Base-by-base conservation (phyloP, 2,329 filamentous ascomycete genomes). In the Xylariomycetidae sp. region DNA sequence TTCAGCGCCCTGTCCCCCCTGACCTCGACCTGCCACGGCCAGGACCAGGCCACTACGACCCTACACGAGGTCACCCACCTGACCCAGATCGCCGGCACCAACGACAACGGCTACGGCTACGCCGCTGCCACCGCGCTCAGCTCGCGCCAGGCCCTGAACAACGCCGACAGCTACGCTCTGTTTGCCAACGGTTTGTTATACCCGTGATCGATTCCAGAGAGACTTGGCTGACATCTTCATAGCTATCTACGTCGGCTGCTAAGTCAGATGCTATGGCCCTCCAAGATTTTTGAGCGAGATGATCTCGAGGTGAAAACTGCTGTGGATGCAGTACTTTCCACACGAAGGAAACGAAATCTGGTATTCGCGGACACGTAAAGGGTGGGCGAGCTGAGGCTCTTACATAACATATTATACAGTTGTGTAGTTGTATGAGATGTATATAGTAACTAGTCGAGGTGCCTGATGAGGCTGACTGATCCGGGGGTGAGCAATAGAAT, bases 41-140 rank as follows among this genome's bases (percentile, higher is more conserved):
- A 84, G 58, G 80, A 83, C 50, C 75, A 80, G 59, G 75, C 74
- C 3, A 80, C 72, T 9, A 83, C 80, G 11, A 69, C 69, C 19
- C 56, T 85, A 11, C 81, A 85, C 49, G 81, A 85, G 64, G 64
- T 69, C 45, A 82, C 80, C 7, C 81, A 85, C 51, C 42, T 71
- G 65, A 70, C n/a, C 58, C 69, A 51, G 66, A 60, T 58, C 41
- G 74, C 74, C 36, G 74, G 77, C 7, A 82, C 79, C 2, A 54
- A 68, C 2, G 80, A 85, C 49, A 61, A 70, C 33, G 71, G 64
- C 17, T 83, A 81, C 47, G 54, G 64, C 3, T 66, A 75, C 36
- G 63, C 59, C 26, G 77, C 74, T 30, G 71, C 77, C 39, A 45
- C 55, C 11, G 49, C 57, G 5, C 54, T 84, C 41, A 63, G 57